These are phyloP conservation scores for Micractinium sp. DNA, from an alignment of 139 green algal species.

Conservation along the genomic window DNA sequence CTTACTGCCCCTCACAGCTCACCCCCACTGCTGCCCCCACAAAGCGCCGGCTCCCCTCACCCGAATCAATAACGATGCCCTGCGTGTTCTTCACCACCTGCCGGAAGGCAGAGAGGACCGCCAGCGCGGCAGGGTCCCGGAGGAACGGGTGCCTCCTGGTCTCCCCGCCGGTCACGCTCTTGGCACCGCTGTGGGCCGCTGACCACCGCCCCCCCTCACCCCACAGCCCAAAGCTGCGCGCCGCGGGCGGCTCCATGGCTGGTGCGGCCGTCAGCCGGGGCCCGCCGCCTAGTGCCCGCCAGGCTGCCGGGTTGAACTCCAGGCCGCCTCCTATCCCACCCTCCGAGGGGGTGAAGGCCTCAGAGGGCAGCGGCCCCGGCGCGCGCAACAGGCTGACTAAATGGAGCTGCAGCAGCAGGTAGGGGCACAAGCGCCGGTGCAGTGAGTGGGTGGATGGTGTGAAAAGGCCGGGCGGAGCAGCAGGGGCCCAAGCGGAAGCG, in stretches of 20 bases:
- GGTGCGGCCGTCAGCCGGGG: not conserved
- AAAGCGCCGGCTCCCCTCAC: not conserved
- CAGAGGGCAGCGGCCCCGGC: not conserved
- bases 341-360: not conserved
- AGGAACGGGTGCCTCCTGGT: not conserved
- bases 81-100: slow-evolving; percentile 17
- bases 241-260: not conserved
- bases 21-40: not conserved
- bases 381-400: not conserved
- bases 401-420: not conserved
- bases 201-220: not conserved
- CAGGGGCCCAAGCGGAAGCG: too few species aligned
- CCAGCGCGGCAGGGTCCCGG: slow-evolving; percentile 13
- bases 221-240: not conserved
- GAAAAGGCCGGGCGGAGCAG: not conserved
- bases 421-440: not conserved
- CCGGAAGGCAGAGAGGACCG: not conserved
- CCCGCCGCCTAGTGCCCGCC: not conserved
- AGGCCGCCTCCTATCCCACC: not conserved
- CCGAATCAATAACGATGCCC: slow-evolving; percentile 57
- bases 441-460: too few species aligned
- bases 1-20: too few species aligned
- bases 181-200: not conserved
- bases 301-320: not conserved
- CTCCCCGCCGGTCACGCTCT: not conserved